Evolutionary conservation across 805 yeast species (phyloP).

Genomic region (Cyberlindnera petersonii): DNA sequence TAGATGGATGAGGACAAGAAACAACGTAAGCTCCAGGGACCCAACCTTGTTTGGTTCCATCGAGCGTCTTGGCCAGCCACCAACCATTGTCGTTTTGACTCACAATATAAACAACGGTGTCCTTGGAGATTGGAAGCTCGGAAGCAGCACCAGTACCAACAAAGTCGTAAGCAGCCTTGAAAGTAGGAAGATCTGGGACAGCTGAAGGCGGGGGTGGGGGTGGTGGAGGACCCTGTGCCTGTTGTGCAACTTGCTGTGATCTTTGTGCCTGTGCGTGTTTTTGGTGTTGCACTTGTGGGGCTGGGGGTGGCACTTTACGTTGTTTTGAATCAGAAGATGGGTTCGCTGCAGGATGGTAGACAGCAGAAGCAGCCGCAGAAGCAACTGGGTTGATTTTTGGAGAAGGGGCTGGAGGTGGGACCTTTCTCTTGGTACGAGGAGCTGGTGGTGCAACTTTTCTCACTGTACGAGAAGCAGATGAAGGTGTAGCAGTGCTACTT

Average conservation of each 20-base stretch:
- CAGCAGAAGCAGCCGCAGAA: slow-evolving; percentile 36
- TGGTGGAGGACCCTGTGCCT: slow-evolving; percentile 57
- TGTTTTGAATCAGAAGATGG: slow-evolving; percentile 28
- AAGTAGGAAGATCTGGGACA: slow-evolving; percentile 69
- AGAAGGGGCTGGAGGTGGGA: slow-evolving; percentile 30
- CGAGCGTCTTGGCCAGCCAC: slow-evolving; percentile 82
- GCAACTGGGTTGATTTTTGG: slow-evolving; percentile 11
- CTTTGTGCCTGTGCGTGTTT: slow-evolving; percentile 56
- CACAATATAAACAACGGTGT: slow-evolving; percentile 67
- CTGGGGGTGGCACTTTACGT: slow-evolving; percentile 36
- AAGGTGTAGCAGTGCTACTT: slow-evolving; percentile 1
- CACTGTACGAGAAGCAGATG: slow-evolving; percentile 13
- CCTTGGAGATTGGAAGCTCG: slow-evolving; percentile 73
- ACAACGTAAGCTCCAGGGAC: slow-evolving; percentile 91
- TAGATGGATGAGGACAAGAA: slow-evolving; percentile 46
- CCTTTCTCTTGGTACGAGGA: slow-evolving; percentile 20
- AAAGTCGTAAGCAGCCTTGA: slow-evolving; percentile 82
- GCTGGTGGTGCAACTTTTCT: slow-evolving; percentile 27
- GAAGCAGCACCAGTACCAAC: slow-evolving; percentile 83
- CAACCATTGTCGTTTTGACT: slow-evolving; percentile 84
- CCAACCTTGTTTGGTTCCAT: slow-evolving; percentile 88
- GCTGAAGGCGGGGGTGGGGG: slow-evolving; percentile 70
- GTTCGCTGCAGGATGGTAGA: slow-evolving; percentile 32
- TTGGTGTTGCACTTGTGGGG: slow-evolving; percentile 39
- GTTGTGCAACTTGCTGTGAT: slow-evolving; percentile 21